Percentiles rank a stretch among this genome's conserved stretches.
Conservation (phyloP, 2,329 filamentous ascomycete genomes). For the Rutstroemia sydowiana region DNA sequence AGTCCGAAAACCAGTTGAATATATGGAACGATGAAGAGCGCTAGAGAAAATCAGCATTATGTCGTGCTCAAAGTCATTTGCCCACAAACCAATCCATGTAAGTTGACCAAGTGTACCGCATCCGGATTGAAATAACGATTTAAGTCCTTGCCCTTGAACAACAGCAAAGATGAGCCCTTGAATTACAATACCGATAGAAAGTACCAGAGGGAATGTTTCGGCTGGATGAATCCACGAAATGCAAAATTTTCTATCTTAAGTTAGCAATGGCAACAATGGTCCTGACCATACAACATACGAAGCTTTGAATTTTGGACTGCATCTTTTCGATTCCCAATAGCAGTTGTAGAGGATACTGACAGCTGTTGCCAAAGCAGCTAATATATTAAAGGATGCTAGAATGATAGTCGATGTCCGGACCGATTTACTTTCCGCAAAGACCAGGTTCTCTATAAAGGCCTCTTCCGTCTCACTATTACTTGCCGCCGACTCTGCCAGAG, state of each 20-base stretch:
- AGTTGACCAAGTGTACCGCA: conserved; percentile 49
- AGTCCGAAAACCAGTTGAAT: conserved; percentile 59
- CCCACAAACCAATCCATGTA: conserved; percentile 51
- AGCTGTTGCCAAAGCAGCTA: conserved; percentile 49
- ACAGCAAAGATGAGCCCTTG: conserved; percentile 52
- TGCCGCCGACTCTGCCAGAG: conserved; percentile 9
- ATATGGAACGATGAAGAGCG: conserved; percentile 59
- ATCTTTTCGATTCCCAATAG: conserved; percentile 29
- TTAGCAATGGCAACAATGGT: conserved; percentile 28
- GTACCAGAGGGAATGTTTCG: conserved; percentile 43
- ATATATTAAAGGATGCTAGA: conserved; percentile 52
- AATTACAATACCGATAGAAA: conserved; percentile 49
- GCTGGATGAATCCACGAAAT: conserved; percentile 30
- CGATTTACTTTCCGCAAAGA: conserved; percentile 39
- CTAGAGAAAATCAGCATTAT: conserved; percentile 36
- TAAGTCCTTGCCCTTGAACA: conserved; percentile 48
- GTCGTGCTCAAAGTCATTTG: background rate
- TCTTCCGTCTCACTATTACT: conserved; percentile 11
- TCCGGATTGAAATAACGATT: conserved; percentile 42
- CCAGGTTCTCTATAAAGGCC: conserved; percentile 24
- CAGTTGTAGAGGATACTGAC: conserved; percentile 49
- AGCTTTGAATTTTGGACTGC: conserved; percentile 27
- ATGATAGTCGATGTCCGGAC: conserved; percentile 55
- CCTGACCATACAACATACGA: conserved; percentile 35
- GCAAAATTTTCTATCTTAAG: conserved; percentile 27